phyloP scores from a whole-genome alignment of 495 filamentous ascomycete species.

The Cercophora sp. region DNA sequence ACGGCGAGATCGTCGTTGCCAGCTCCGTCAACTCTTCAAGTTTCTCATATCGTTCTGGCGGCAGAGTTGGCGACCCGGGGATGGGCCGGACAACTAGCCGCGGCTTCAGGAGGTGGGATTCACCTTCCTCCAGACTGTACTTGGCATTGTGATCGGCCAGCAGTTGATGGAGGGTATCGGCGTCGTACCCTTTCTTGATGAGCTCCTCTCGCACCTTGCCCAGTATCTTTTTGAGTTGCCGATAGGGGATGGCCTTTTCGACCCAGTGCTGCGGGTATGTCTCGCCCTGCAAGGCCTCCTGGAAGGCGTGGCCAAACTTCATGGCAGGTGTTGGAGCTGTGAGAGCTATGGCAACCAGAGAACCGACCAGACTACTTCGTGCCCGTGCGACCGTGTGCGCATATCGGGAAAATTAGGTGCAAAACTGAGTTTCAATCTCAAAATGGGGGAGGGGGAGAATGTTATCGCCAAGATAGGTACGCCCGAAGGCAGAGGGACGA shows the following conservation, averaged over 20 bases:
- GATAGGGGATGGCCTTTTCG: constrained; percentile 65
- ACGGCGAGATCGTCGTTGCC: no score
- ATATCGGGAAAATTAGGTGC: constrained; percentile 21
- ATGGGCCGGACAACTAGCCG: constrained; percentile 25
- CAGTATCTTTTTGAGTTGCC: constrained; percentile 71
- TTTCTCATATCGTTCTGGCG: not conserved
- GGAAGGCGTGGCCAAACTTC: constrained; percentile 73
- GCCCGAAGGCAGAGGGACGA: no score
- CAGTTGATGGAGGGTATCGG: constrained; percentile 54
- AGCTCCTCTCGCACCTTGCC: constrained; percentile 63
- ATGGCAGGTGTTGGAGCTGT: constrained; percentile 39
- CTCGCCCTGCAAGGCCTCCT: constrained; percentile 53
- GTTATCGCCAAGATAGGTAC: not conserved
- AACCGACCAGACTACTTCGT: constrained; percentile 17
- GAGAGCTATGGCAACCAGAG: no score
- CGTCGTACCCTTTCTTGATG: constrained; percentile 54
- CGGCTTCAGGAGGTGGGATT: constrained; percentile 22
- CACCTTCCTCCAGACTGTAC: constrained; percentile 42
- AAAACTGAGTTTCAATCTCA: not conserved
- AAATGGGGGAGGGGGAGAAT: not conserved
- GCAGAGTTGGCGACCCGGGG: not conserved
- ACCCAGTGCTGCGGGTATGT: constrained; percentile 64
- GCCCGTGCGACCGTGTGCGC: constrained; percentile 17
- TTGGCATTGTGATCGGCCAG: constrained; percentile 39
- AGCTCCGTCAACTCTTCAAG: no score